phyloP scores from a whole-genome alignment of 257 asterid species.

The Datura wrightii region DNA sequence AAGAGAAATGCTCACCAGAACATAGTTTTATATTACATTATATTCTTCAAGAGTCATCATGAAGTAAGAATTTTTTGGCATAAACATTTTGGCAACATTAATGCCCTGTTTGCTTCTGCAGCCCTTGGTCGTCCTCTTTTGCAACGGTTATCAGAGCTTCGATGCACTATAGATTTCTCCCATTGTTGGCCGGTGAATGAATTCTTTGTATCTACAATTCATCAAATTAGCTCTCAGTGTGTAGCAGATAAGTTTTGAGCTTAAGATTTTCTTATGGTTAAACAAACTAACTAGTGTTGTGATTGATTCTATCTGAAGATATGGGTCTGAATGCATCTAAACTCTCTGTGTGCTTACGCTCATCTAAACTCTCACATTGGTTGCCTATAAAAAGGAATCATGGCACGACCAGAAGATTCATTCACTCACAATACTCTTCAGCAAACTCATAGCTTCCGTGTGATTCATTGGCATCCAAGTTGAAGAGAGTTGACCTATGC shows the following conservation, averaged over 20 bases:
- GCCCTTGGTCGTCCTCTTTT: neutral
- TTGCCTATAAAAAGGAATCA: too few species aligned
- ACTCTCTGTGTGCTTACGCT: neutral
- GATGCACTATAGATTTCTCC: neutral
- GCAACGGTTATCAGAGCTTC: neutral
- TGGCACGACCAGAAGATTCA: neutral
- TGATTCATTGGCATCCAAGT: too few species aligned
- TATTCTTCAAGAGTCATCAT: neutral
- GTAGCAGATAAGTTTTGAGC: neutral
- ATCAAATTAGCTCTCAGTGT: neutral
- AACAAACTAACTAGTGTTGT: neutral
- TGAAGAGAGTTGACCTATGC: too few species aligned
- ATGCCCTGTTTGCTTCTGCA: neutral
- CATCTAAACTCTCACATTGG: neutral
- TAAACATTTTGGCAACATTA: neutral
- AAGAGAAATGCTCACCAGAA: conserved; percentile 37
- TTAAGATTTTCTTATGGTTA: neutral
- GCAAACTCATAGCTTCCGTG: too few species aligned
- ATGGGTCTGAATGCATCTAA: neutral
- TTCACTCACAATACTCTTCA: too few species aligned
- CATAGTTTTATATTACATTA: neutral
- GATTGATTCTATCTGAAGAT: neutral
- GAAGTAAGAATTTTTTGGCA: conserved; percentile 19
- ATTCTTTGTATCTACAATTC: neutral
- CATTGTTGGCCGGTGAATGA: neutral